Base-by-base conservation (phyloP, 495 filamentous ascomycete species). In the Aspergillus mulundensis region DNA sequence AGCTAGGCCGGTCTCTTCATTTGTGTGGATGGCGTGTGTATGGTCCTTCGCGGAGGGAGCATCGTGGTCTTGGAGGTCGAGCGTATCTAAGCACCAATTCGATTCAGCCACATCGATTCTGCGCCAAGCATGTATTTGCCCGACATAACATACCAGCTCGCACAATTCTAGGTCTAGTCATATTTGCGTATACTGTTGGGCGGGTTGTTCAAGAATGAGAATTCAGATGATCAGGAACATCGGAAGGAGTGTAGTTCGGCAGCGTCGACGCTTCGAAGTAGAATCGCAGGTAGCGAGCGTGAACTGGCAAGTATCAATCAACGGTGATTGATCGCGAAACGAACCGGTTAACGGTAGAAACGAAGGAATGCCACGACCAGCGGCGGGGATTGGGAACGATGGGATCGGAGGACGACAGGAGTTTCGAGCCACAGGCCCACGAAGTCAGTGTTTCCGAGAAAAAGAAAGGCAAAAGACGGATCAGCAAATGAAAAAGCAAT, bases 1-100 rank as follows among this genome's bases (percentile, higher is more conserved):
- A 41, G 87, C 90, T 61, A 80, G 80, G 53, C 87, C 85, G 53
- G 67, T 68, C 34, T 77, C 82, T 36, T 81, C 64, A 11, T 76
- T 72, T 62, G 79, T 74, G 45, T 78, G 71, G 42, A 71, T 65
- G 20, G 72, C 74, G 65, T 83, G 84, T 53, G 78, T 69, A 72
- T 91, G 88, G 61, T 89, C 89, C 70, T 95, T 81, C 7, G 94
- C 88, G 41, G 92, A 91, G 21, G 90, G 90, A 23, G 87, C 73
- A 67, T 86, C 76, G 63, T 85, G 87, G 70, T 87, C 82, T 77
- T 99, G 95, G 7, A 98, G 86, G 74, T 98, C 94, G 69, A 97
- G 84, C 49, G 94, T 93, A 75, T 99, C 94, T 97, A 62, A 25
- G 12, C 4, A 16, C 38, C 34, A 23, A 15, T 28, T 41, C 18